Base-by-base conservation (phyloP, 352 stramenopile genomes). In the Peronospora tabacina region DNA sequence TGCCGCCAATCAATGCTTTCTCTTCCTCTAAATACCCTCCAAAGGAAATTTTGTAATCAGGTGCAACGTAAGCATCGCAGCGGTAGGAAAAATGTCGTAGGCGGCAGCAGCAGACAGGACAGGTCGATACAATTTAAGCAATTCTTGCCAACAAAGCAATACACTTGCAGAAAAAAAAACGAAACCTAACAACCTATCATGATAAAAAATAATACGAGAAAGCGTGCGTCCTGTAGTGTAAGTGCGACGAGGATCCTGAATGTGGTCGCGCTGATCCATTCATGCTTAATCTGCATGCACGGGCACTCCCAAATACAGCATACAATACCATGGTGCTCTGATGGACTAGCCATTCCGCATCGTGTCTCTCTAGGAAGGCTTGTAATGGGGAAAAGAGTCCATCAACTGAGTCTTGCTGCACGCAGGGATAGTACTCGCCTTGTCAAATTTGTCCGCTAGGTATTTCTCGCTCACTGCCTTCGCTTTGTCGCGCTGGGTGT, bases 391-490 rank as follows among this genome's bases (percentile, higher is more conserved):
- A 30, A 88, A 85, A 2, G 75, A 86, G 32, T 82, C 52, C 49
- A 72, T 60, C 7, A 86, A 48, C 49, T 61, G 54, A 3, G 45
- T 45, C 20, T 82, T 64, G 33, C 73, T 66, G 2, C 73, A 69
- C 4, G 72, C 61, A 19, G 70, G 49, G 35, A 82, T 67, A 28
- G 65, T 62, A 35, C 75, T 86, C 7, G 69, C 75, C 22, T 61
- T 52, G 28, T 75, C 61, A 44, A 85, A 85, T 45, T 87, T 87
- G 16, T 87, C 75, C 3, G 58, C 58, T 41, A 86, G 42, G 44
- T 87, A 91, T 55, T 91, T 91, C 54, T 91, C 81, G 41, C 75
- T 91, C 43, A 91, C 70, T 9, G 81, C 81, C 51, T 89, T 89
- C 11, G 72, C 80, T 58, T 89, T 89, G 44, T 90, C 77, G 19